Conservation (phyloP, 495 filamentous ascomycete species). For the Mytilinidion resinicola region DNA sequence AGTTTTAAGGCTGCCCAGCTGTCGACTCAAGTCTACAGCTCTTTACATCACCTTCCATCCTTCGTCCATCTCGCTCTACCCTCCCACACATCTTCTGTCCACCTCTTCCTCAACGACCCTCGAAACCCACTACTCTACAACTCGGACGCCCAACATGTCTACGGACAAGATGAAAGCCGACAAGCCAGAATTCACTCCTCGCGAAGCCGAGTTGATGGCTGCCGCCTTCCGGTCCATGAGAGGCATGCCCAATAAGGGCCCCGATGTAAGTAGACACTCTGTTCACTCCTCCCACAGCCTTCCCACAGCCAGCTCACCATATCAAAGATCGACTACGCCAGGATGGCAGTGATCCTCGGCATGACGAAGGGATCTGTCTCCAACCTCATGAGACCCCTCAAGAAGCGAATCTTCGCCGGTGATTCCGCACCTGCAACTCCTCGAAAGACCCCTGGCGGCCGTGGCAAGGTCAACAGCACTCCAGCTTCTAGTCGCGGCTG, state of each 20-base stretch:
- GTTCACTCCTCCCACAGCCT: not conserved
- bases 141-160: too few relatives aligned
- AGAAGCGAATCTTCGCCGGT: not conserved
- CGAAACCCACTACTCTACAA: too few relatives aligned
- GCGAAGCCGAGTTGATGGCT: not conserved
- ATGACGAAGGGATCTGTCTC: constrained; percentile 5
- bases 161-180: too few relatives aligned
- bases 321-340: constrained; percentile 2
- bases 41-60: too few relatives aligned
- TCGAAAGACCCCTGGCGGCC: not conserved
- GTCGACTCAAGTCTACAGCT: too few relatives aligned
- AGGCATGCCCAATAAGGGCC: not conserved
- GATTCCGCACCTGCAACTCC: not conserved
- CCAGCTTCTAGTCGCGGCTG: not conserved
- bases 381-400: not conserved
- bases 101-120: too few relatives aligned
- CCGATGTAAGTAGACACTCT: not conserved
- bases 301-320: not conserved
- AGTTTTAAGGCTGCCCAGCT: too few relatives aligned
- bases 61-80: too few relatives aligned
- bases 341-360: constrained; percentile 7
- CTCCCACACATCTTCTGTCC: too few relatives aligned
- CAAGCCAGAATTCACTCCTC: not conserved
- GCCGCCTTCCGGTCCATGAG: not conserved
- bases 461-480: not conserved